Base-by-base conservation (phyloP, 2,329 filamentous ascomycete genomes). In the Aspergillus amoenus region DNA sequence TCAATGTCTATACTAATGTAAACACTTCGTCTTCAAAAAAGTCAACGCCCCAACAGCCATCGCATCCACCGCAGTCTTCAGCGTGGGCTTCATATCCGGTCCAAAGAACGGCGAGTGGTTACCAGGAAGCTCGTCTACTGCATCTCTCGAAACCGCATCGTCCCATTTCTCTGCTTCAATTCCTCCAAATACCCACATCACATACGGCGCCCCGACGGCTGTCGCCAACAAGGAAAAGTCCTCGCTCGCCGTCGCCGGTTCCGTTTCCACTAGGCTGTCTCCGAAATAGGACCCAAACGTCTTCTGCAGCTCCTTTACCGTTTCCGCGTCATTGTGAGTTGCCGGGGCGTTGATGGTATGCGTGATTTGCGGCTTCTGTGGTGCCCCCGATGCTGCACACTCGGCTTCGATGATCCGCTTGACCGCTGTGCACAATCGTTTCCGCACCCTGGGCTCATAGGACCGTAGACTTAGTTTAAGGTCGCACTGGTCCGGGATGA, bases 91-190 rank as follows among this genome's bases (percentile, higher is more conserved):
- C 42, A 86, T 75, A 0, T 77, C 79, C 7, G 84, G 84, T 43
- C 81, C 80, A 71, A 86, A 87, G 59, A 76, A 78, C 0, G 81
- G 78, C 61, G 78, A 82, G 66, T 88, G 84, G 60, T 87, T 87
- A 5, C 77, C 78, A 0, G 84, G 83, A 22, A 86, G 72, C 46
- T 77, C 78, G 62, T 76, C 68, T 60, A 80, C 70, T 56, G 61
- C 74, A 0, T 77, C 81, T 43, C 79, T 77, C 45, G 69, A 72
- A 62, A 79, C 76, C 43, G 74, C 74, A 57, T 77, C 70, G 64
- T 85, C 80, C 76, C 78, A 85, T 5, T 72, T 59, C 57, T 76
- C 70, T 1, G 71, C 68, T 55, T 82, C 79, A 11, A 77, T 75
- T 0, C 83, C 82, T 1, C 84, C 84, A 67, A 81, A 85, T 62